Conservation (phyloP, 345 rosid species). For the Syzygium aromaticum region DNA sequence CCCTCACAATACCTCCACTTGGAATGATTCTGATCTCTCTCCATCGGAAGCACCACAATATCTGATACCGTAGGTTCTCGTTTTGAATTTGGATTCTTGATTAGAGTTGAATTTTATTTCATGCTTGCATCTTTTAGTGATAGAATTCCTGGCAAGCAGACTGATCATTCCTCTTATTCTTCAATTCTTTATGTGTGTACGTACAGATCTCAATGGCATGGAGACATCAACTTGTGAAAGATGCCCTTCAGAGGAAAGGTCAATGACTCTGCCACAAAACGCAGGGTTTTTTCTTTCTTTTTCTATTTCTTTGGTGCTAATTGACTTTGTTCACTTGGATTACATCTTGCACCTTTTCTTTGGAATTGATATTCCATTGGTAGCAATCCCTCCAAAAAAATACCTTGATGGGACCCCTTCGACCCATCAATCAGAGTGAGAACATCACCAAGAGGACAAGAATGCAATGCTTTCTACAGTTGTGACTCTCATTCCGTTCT, state of each 20-base stretch:
- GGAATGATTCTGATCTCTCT: neutral
- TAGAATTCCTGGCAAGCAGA: neutral
- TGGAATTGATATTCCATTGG: neutral
- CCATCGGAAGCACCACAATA: neutral
- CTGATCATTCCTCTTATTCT: neutral
- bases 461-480: neutral
- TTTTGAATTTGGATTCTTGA: neutral
- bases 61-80: neutral
- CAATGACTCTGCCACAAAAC: neutral
- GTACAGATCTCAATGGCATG: neutral
- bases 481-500: neutral
- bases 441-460: neutral
- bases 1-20: neutral
- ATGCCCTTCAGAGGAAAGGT: neutral
- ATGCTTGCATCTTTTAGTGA: neutral
- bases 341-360: neutral
- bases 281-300: neutral
- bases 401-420: neutral
- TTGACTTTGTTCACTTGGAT: neutral
- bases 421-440: neutral
- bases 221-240: neutral
- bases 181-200: neutral
- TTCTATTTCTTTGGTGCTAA: neutral
- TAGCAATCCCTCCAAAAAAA: neutral
- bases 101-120: neutral